Conservation (phyloP, 1,284 basidiomycete genomes). For the Hemileia vastatrix region DNA sequence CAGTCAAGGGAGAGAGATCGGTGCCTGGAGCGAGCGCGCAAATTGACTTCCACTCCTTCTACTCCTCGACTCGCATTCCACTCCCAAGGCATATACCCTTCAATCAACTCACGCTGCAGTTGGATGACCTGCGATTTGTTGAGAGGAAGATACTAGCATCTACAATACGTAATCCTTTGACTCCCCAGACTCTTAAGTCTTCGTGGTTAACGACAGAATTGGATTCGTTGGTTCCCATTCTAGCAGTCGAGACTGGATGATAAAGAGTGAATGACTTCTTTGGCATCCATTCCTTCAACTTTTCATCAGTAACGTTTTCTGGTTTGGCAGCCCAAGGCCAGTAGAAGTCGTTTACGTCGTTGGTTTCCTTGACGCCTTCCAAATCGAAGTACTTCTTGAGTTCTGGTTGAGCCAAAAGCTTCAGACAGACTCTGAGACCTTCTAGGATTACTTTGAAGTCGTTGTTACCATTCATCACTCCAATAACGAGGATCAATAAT, state of each 20-base stretch:
- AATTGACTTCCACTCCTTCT: not conserved
- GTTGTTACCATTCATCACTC: no score
- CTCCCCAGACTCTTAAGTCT: conserved; percentile 28
- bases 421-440: conserved; percentile 28
- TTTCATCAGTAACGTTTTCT: conserved; percentile 31
- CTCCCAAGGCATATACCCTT: not conserved
- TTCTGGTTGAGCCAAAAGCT: conserved; percentile 24
- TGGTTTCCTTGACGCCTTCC: conserved; percentile 26
- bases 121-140: conserved; percentile 34
- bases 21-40: no score
- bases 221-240: conserved; percentile 48
- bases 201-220: conserved; percentile 30
- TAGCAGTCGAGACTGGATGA: conserved; percentile 54
- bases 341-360: conserved; percentile 25
- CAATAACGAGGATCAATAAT: conserved; percentile 51
- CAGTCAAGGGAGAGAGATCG: not conserved
- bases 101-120: conserved; percentile 24
- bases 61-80: not conserved
- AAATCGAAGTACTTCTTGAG: conserved; percentile 27
- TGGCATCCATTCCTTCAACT: conserved; percentile 45
- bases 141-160: conserved; percentile 35
- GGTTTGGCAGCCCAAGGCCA: conserved; percentile 34
- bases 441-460: conserved; percentile 32
- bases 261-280: conserved; percentile 54
- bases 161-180: conserved; percentile 30